Base-by-base conservation (phyloP, 1,139 yeast genomes). In the Hansenula sp. region DNA sequence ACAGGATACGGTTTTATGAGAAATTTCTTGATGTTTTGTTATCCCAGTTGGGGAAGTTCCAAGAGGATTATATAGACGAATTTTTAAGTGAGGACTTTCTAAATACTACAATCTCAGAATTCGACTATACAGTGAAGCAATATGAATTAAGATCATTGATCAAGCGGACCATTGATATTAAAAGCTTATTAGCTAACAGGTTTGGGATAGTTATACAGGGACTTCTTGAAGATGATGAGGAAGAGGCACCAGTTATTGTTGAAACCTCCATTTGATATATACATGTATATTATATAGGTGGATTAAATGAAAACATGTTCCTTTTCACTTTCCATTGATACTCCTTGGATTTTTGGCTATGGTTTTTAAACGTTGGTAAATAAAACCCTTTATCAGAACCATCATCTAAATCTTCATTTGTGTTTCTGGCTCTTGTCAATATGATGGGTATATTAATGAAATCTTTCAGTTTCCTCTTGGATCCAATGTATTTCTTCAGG, bases 61-160 rank as follows among this genome's bases (percentile, higher is more conserved):
- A 76, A 1, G 55, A 51, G 13, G 76, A 69, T 18, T 72, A 72
- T 45, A 41, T 60, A 11, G 68, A 63, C 17, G 62, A 61, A 37
- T 62, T 68, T 33, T 41, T 57, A 1, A 55, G 51, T 17, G 47
- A 43, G 15, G 49, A 43, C 8, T 50, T 53, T 38, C 38, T 56
- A 13, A 40, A 43, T 17, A 45, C 28, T 1, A 40, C 50, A 2
- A 42, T 54, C 5, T 48, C 47, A 2, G 59, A 54, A 38, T 51
- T 57, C 25, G 60, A 57, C 8, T 55, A 48, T 31, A 50, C 44
- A 1, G 40, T 47, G 18, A 55, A 52, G 35, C 55, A 54, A 4
- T 13, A 46, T 21, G 40, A 36, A 15, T 17, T 52, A 2, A 49
- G 51, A 38, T 30, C 21, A 27, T 31, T 56, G 8, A 57, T 57